phyloP scores from a whole-genome alignment of 495 filamentous ascomycete genomes.

The Aspergillus sclerotioniger region DNA sequence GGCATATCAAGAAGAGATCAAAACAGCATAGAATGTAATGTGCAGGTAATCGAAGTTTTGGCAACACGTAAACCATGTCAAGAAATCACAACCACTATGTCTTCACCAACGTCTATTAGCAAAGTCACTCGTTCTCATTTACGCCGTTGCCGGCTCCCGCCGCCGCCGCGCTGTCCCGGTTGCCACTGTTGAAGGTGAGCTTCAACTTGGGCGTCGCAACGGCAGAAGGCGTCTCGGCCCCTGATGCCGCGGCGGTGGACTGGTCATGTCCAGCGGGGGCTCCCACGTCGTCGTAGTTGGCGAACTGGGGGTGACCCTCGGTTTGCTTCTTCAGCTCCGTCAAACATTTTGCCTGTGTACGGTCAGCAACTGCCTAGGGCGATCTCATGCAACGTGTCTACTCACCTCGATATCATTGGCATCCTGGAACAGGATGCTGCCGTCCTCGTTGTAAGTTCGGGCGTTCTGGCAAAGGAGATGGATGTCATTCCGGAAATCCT shows the following conservation, averaged over 20 bases:
- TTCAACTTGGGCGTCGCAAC: constrained; percentile 55
- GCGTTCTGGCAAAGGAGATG: constrained; percentile 85
- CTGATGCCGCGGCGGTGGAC: constrained; percentile 64
- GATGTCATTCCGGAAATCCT: constrained; percentile 79
- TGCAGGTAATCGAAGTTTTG: constrained; percentile 11
- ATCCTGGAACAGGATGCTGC: constrained; percentile 85
- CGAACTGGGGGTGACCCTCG: constrained; percentile 68
- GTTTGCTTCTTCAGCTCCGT: constrained; percentile 67
- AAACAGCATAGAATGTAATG: constrained; percentile 16
- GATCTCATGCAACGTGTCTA: constrained; percentile 15
- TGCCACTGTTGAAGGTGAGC: constrained; percentile 53
- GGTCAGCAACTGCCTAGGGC: constrained; percentile 25
- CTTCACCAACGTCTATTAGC: constrained; percentile 13
- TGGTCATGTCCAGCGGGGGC: constrained; percentile 54
- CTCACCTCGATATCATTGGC: constrained; percentile 90
- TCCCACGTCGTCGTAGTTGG: constrained; percentile 62
- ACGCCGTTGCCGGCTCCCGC: constrained; percentile 27
- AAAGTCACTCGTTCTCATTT: constrained; percentile 37
- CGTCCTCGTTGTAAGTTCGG: constrained; percentile 92
- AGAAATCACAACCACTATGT: constrained; percentile 14
- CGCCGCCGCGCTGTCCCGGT: constrained; percentile 32
- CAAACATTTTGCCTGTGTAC: constrained; percentile 60
- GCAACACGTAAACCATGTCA: constrained; percentile 16
- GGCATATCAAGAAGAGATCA: constrained; percentile 23
- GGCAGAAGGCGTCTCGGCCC: constrained; percentile 68